A percentile compares a stretch with the other conserved stretches of the same genome.
phyloP scores from a whole-genome alignment of 2,329 filamentous ascomycete species.

The Sporothrix euskadiensis region DNA sequence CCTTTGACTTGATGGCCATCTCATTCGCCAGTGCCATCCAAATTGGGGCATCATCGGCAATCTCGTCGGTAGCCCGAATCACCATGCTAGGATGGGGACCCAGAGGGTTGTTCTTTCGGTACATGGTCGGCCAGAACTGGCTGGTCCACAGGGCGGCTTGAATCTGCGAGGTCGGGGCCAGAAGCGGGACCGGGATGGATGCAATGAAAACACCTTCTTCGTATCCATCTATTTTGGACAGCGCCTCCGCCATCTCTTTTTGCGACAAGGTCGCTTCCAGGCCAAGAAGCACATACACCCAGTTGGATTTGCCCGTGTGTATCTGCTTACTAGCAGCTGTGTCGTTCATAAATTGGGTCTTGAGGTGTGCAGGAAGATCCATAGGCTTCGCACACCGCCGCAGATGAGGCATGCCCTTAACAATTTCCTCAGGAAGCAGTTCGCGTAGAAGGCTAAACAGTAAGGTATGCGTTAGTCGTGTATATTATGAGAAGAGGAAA shows the following conservation, averaged over 20 bases:
- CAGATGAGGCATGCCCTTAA: slow-evolving; percentile 68
- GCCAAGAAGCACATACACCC: slow-evolving; percentile 60
- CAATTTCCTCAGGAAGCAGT: slow-evolving; percentile 59
- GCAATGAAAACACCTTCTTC: slow-evolving; percentile 57
- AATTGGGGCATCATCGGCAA: slow-evolving; percentile 61
- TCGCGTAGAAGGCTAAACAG: slow-evolving; percentile 54
- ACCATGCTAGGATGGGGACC: slow-evolving; percentile 79
- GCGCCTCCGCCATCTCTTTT: slow-evolving; percentile 52
- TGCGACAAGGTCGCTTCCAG: slow-evolving; percentile 54
- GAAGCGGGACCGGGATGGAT: slow-evolving; percentile 67
- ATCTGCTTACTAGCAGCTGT: slow-evolving; percentile 55
- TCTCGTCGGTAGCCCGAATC: slow-evolving; percentile 66
- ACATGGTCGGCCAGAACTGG: slow-evolving; percentile 81
- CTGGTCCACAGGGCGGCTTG: slow-evolving; percentile 74
- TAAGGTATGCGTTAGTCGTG: neutral
- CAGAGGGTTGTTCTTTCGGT: slow-evolving; percentile 83
- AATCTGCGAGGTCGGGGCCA: slow-evolving; percentile 72
- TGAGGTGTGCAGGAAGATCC: slow-evolving; percentile 67
- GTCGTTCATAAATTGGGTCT: slow-evolving; percentile 61
- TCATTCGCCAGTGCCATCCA: slow-evolving; percentile 69
- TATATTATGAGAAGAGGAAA: too few species aligned
- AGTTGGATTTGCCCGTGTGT: slow-evolving; percentile 61
- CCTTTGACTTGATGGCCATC: slow-evolving; percentile 61
- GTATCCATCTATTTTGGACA: slow-evolving; percentile 53
- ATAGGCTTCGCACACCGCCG: slow-evolving; percentile 72